These are phyloP conservation scores for Psilocybe tampanensis DNA, from an alignment of 768 basidiomycete species.

Conservation along the genomic window DNA sequence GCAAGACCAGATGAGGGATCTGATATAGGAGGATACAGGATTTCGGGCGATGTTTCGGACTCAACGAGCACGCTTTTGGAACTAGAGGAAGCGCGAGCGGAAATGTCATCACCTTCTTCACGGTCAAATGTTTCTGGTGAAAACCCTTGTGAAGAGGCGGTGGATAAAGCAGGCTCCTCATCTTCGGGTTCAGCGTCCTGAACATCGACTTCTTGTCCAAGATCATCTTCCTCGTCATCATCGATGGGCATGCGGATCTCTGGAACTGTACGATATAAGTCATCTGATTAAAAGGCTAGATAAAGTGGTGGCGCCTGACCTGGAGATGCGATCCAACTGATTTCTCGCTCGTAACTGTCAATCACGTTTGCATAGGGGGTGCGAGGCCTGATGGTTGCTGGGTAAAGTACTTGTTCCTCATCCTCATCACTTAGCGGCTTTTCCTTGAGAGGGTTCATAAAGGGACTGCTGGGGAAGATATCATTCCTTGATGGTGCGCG, in stretches of 20 bases:
- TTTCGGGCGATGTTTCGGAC: slow-evolving; percentile 59
- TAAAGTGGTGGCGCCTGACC: slow-evolving; percentile 47
- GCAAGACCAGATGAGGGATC: slow-evolving; percentile 35
- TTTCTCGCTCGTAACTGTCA: slow-evolving; percentile 55
- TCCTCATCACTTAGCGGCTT: slow-evolving; percentile 58
- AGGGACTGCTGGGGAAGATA: slow-evolving; percentile 68
- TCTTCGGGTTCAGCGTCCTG: slow-evolving; percentile 45
- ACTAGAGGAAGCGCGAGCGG: slow-evolving; percentile 56
- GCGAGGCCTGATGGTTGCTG: slow-evolving; percentile 51
- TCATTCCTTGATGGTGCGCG: slow-evolving; percentile 60
- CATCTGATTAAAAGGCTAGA: slow-evolving; percentile 5
- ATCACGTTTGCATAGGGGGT: slow-evolving; percentile 42
- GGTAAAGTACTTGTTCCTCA: slow-evolving; percentile 69
- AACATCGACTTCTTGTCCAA: slow-evolving; percentile 39
- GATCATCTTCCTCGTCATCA: slow-evolving; percentile 55
- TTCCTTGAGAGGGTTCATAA: slow-evolving; percentile 72
- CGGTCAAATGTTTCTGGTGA: slow-evolving; percentile 41
- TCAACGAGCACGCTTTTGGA: slow-evolving; percentile 68
- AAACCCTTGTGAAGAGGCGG: slow-evolving; percentile 50
- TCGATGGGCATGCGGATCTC: slow-evolving; percentile 69
- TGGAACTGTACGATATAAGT: slow-evolving; percentile 40
- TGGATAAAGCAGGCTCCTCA: slow-evolving; percentile 55
- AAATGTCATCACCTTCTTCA: slow-evolving; percentile 40
- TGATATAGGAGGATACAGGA: slow-evolving; percentile 14
- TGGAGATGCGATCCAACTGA: slow-evolving; percentile 79